Evolutionary conservation across 345 rosid genomes (phyloP).

Genomic region (Melastoma malabathricum): DNA sequence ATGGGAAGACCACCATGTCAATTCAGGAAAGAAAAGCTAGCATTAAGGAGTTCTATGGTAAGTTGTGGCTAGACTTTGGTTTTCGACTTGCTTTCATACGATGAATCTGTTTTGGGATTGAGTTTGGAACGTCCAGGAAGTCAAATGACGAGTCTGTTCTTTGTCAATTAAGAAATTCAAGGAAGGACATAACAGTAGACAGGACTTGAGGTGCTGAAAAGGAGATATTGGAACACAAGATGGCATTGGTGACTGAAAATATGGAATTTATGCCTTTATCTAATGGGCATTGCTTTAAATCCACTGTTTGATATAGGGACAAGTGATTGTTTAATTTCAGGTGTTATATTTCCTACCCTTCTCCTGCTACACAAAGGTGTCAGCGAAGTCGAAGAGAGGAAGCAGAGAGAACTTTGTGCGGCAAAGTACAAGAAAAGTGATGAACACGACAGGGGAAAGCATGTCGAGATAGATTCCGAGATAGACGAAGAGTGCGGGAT

Average conservation of each 20-base stretch:
- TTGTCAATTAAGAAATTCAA: too few species aligned
- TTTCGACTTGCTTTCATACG: not conserved
- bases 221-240: not conserved
- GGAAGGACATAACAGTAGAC: too few species aligned
- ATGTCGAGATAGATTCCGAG: conserved; percentile 62
- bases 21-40: conserved; percentile 80
- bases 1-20: conserved; percentile 87
- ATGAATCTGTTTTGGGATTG: not conserved
- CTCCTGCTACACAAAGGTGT: conserved; percentile 77
- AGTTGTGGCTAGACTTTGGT: conserved; percentile 8
- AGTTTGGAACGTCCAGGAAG: too few species aligned
- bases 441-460: conserved; percentile 47
- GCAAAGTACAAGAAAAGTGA: conserved; percentile 38
- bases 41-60: conserved; percentile 81
- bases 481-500: conserved; percentile 93
- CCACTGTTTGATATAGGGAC: not conserved
- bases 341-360: conserved; percentile 74
- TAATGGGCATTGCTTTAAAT: not conserved
- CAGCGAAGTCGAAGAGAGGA: conserved; percentile 60
- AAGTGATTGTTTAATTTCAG: conserved; percentile 21
- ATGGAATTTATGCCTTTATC: too few species aligned
- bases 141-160: too few species aligned
- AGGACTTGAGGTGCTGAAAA: not conserved
- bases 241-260: too few species aligned
- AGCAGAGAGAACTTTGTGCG: conserved; percentile 54